Evolutionary conservation across 495 filamentous ascomycete genomes (phyloP).

Genomic region (Apodospora peruviana): DNA sequence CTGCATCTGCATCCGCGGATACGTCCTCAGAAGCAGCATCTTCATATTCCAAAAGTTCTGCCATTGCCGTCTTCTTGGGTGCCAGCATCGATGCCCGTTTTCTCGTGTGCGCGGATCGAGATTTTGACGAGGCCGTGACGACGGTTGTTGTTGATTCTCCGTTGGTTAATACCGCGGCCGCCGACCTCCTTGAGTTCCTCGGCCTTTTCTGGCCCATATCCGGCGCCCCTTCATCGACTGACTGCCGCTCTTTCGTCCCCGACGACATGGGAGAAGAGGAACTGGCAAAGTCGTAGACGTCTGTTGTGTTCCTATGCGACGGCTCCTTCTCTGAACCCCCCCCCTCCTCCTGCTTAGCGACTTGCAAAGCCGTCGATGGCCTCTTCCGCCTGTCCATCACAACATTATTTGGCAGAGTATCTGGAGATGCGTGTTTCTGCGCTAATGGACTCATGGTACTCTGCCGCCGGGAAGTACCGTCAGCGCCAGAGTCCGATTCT

Average conservation of each 20-base stretch:
- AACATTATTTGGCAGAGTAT: slow-evolving; percentile 20
- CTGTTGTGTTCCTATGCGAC: slow-evolving; percentile 4
- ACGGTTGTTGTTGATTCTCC: slow-evolving; percentile 1
- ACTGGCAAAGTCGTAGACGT: slow-evolving; percentile 34
- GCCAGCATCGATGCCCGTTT: slow-evolving; percentile 38
- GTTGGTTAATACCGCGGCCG: neutral
- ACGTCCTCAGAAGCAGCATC: slow-evolving; percentile 3
- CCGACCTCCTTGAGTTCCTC: neutral
- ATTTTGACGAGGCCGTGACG: slow-evolving; percentile 2
- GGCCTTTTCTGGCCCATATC: neutral
- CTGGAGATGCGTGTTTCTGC: slow-evolving; percentile 2
- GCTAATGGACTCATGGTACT: slow-evolving; percentile 15
- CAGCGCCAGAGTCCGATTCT: neutral
- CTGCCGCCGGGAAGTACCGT: neutral
- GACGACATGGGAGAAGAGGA: slow-evolving; percentile 8
- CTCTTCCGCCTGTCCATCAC: slow-evolving; percentile 27
- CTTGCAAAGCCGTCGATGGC: slow-evolving; percentile 10
- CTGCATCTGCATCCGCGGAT: neutral
- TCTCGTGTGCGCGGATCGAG: slow-evolving; percentile 14
- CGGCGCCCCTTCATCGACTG: neutral
- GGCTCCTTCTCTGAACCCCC: neutral
- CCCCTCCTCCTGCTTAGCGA: neutral
- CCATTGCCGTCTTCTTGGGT: slow-evolving; percentile 23
- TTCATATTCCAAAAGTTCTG: slow-evolving; percentile 10
- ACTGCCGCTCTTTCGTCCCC: neutral